Evolutionary conservation across 192 early-diverging fungal genomes (phyloP).

Genomic region (Cetraspora pellucida): DNA sequence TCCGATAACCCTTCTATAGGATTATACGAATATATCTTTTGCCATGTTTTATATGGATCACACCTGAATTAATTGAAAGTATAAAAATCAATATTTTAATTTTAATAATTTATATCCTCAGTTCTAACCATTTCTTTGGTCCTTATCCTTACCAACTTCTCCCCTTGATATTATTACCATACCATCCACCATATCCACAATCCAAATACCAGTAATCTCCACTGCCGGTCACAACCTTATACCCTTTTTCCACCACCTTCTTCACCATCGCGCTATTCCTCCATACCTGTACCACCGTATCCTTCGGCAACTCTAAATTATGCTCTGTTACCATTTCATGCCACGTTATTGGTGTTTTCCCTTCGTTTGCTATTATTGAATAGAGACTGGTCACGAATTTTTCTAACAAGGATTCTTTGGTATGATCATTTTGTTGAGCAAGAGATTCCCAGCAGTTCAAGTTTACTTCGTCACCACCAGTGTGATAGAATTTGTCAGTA

Average conservation of each 20-base stretch:
- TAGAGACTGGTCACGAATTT: constrained; percentile 58
- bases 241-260: constrained; percentile 61
- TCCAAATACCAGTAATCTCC: constrained; percentile 76
- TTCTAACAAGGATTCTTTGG: constrained; percentile 37
- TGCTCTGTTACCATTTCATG: constrained; percentile 71
- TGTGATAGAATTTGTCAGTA: constrained; percentile 70
- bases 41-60: constrained; percentile 77
- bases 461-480: constrained; percentile 80
- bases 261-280: constrained; percentile 60
- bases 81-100: too few species aligned
- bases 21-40: constrained; percentile 74
- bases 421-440: constrained; percentile 24
- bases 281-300: constrained; percentile 74
- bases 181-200: constrained; percentile 77
- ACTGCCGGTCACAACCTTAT: constrained; percentile 67
- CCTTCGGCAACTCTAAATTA: constrained; percentile 56
- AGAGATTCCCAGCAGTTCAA: constrained; percentile 67
- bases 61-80: constrained; percentile 41
- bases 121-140: not conserved
- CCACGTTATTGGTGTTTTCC: constrained; percentile 73
- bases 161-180: constrained; percentile 44
- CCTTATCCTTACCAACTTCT: constrained; percentile 36
- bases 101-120: too few species aligned
- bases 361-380: constrained; percentile 39
- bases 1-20: constrained; percentile 54